Base-by-base conservation (phyloP, 495 filamentous ascomycete species). In the Articulospora tetracladia region DNA sequence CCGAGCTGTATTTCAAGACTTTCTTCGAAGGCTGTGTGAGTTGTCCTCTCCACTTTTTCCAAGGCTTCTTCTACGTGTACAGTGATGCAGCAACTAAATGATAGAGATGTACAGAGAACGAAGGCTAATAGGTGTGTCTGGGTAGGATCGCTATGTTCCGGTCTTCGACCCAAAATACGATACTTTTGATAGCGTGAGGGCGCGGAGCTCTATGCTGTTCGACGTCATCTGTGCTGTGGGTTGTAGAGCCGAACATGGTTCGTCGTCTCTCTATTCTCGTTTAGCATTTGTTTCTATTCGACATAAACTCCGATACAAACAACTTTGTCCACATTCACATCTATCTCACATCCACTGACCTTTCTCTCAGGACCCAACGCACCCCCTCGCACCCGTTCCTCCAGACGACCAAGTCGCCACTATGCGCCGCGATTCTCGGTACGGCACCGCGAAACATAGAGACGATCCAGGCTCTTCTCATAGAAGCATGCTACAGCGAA, bases 141-240 rank as follows among this genome's bases (percentile, higher is more conserved):
- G n/a, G 25, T 10, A 65, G 62, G 74, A 79, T 64, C 72, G 74
- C 59, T 79, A 75, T 55, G 76, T 78, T 20, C 77, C 77, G 1
- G 69, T 78, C 0, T 78, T 79, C 51, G 75, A 79, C 52, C 72
- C 73, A 12, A 59, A 61, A 27, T 64, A 71, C 41, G 76, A 79
- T 55, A 78, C 70, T 0, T 78, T 78, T 36, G 62, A 73, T 1
- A 74, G 72, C 0, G 70, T 79, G 15, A 67, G 76, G 19, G 59
- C 57, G 30, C 65, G 77, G 20, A 77, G 76, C 27, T 72, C 73
- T 23, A 77, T 78, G 48, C 64, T 79, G 0, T 68, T 79, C 25
- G 76, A 81, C 63, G 73, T 75, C 2, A 80, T 83, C 4, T 76
- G 76, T 54, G 76, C 76, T 3, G 73, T 79, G 46, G 79, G 79